These are phyloP conservation scores for Xylariaceae sp. DNA, from an alignment of 2,329 filamentous ascomycete species.

Conservation along the genomic window DNA sequence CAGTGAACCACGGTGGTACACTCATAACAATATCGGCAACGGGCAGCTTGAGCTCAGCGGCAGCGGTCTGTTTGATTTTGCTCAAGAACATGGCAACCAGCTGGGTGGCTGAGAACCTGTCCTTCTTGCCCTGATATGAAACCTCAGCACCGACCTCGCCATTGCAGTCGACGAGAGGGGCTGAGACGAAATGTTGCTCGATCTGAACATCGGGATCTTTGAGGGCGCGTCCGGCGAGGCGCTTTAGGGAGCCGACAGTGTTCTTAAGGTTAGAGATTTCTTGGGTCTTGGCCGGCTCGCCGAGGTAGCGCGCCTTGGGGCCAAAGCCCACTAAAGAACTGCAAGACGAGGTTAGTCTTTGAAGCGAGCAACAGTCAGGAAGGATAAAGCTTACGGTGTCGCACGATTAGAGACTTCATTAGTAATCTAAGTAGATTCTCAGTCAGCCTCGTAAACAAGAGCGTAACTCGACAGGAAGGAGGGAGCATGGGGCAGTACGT, in stretches of 20 bases:
- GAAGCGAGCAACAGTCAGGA: constrained; percentile 2
- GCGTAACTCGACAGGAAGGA: constrained; percentile 16
- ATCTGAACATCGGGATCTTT: constrained; percentile 90
- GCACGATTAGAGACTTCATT: constrained; percentile 99
- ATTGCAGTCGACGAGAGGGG: constrained; percentile 84
- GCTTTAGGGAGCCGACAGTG: constrained; percentile 91
- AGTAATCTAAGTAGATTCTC: constrained; percentile 69
- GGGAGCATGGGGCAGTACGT: constrained; percentile 54
- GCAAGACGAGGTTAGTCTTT: constrained; percentile 33
- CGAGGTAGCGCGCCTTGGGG: constrained; percentile 90
- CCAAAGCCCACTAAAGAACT: constrained; percentile 95
- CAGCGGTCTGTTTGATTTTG: constrained; percentile 89
- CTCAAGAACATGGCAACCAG: constrained; percentile 93
- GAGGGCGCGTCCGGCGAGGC: constrained; percentile 84
- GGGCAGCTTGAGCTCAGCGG: constrained; percentile 85
- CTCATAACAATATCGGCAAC: constrained; percentile 94
- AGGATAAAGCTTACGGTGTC: constrained; percentile 78
- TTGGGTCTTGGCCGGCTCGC: constrained; percentile 96
- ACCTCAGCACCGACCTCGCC: constrained; percentile 96
- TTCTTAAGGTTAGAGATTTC: constrained; percentile 99
- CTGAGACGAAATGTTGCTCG: constrained; percentile 90
- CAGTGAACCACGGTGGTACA: constrained; percentile 96
- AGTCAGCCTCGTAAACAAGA: constrained; percentile 31
- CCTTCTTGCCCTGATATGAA: constrained; percentile 90
- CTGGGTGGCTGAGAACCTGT: constrained; percentile 93